Percentiles rank a stretch among this genome's conserved stretches.
Evolutionary conservation across 1,284 basidiomycete genomes (phyloP).

Genomic region (Cutaneotrichosporon mucoides): DNA sequence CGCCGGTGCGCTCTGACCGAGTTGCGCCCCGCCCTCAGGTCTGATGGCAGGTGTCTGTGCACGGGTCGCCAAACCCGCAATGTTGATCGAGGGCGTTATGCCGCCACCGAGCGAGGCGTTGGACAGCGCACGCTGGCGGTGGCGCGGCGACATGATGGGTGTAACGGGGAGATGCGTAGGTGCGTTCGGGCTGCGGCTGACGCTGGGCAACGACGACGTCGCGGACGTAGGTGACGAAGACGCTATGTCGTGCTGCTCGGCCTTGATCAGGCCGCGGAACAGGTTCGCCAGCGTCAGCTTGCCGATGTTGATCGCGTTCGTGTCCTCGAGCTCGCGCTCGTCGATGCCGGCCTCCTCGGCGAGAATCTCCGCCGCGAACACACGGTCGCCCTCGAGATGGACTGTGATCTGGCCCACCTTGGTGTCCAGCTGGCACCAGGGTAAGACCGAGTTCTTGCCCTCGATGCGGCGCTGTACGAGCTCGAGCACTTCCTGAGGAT

Average conservation of each 20-base stretch:
- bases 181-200: constrained; percentile 27
- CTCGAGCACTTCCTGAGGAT: constrained; percentile 68
- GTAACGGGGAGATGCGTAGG: constrained; percentile 40
- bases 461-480: constrained; percentile 82
- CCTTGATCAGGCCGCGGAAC: constrained; percentile 46
- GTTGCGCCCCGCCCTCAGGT: constrained; percentile 28
- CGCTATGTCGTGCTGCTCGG: constrained; percentile 41
- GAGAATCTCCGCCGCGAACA: constrained; percentile 93
- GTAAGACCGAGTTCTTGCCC: constrained; percentile 77
- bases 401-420: constrained; percentile 82
- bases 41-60: constrained; percentile 56
- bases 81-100: constrained; percentile 47
- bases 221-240: constrained; percentile 19
- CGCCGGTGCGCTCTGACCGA: constrained; percentile 33
- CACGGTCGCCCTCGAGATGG: constrained; percentile 72
- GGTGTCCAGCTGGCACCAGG: constrained; percentile 88
- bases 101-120: constrained; percentile 16
- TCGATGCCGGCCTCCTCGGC: constrained; percentile 78
- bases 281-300: constrained; percentile 48
- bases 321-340: constrained; percentile 65
- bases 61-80: constrained; percentile 62
- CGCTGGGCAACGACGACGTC: constrained; percentile 26
- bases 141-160: constrained; percentile 23
- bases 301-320: constrained; percentile 54
- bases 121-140: constrained; percentile 32